These are phyloP conservation scores for Paradendryphiella salina DNA, from an alignment of 2,329 filamentous ascomycete genomes.

Conservation along the genomic window DNA sequence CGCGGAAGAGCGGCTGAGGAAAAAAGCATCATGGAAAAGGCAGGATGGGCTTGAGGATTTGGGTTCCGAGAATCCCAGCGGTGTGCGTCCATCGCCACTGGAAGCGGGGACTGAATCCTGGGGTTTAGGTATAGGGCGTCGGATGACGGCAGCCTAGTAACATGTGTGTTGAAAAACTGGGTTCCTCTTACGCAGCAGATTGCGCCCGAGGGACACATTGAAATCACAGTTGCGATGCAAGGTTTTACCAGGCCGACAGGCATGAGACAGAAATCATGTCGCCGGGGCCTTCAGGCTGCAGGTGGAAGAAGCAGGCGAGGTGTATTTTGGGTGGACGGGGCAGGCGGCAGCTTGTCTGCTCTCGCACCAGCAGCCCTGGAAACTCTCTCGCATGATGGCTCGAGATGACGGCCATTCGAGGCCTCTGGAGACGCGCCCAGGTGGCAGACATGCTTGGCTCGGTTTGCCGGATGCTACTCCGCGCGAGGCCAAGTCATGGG, in stretches of 20 bases:
- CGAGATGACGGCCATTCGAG: conserved; percentile 23
- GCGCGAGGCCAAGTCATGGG: conserved; percentile 14
- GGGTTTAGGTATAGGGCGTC: conserved; percentile 21
- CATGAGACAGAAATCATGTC: conserved; percentile 10
- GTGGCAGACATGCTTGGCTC: conserved; percentile 22
- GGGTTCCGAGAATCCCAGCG: conserved; percentile 36
- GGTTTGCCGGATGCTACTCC: conserved; percentile 24
- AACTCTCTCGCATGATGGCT: conserved; percentile 2
- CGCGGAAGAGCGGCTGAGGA: conserved; percentile 5
- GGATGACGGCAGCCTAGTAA: conserved; percentile 12
- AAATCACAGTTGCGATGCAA: conserved; percentile 15
- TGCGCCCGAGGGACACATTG: conserved; percentile 19
- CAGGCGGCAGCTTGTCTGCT: conserved; percentile 10
- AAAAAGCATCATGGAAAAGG: conserved; percentile 7
- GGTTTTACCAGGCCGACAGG: conserved; percentile 26
- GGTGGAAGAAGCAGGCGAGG: conserved; percentile 1
- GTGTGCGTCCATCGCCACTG: conserved; percentile 25
- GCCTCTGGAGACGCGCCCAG: conserved; percentile 25
- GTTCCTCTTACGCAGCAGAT: conserved; percentile 31
- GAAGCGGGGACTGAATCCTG: conserved; percentile 29
- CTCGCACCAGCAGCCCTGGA: conserved; percentile 21
- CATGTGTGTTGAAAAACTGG: conserved; percentile 6
- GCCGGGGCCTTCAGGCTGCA: conserved; percentile 2
- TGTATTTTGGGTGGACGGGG: conserved; percentile 9
- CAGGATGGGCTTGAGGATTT: conserved; percentile 12